A percentile compares a stretch with the other conserved stretches of the same genome.
These are phyloP conservation scores for Entonaema liquescens DNA, from an alignment of 495 filamentous ascomycete species.

Conservation along the genomic window DNA sequence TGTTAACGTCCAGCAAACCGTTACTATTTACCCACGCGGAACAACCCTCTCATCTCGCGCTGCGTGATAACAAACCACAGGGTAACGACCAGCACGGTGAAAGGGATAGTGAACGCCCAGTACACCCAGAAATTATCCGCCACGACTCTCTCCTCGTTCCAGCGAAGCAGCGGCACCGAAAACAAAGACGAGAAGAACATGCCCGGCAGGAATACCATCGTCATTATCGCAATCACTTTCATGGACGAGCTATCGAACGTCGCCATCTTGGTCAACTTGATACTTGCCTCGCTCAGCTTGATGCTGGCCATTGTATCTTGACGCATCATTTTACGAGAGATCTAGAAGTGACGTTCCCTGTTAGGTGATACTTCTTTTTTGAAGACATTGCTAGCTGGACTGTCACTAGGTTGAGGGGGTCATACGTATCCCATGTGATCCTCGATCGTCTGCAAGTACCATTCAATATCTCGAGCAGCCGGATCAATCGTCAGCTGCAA, in stretches of 20 bases:
- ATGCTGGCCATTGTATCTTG: constrained; percentile 11
- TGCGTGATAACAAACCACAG: constrained; percentile 33
- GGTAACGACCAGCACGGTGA: constrained; percentile 30
- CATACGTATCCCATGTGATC: constrained; percentile 14
- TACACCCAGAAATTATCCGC: constrained; percentile 47
- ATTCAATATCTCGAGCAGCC: background rate
- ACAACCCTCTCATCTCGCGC: constrained; percentile 10
- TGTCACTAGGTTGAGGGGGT: background rate
- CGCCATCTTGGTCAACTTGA: constrained; percentile 52
- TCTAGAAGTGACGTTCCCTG: background rate
- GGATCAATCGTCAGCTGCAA: constrained; percentile 3
- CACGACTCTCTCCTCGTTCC: constrained; percentile 33
- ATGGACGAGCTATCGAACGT: constrained; percentile 59
- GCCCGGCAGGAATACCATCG: constrained; percentile 63
- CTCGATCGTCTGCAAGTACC: background rate
- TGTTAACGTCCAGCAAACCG: too few species aligned
- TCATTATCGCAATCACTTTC: constrained; percentile 62
- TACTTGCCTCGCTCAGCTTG: background rate
- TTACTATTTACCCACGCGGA: background rate
- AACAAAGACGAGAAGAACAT: constrained; percentile 55
- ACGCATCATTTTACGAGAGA: constrained; percentile 5
- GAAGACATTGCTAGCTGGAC: too few species aligned
- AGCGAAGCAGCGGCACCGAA: constrained; percentile 44
- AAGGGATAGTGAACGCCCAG: constrained; percentile 44
- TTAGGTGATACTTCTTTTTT: too few species aligned